Evolutionary conservation across 768 basidiomycete genomes (phyloP).

Genomic region (Suillus brevipes): DNA sequence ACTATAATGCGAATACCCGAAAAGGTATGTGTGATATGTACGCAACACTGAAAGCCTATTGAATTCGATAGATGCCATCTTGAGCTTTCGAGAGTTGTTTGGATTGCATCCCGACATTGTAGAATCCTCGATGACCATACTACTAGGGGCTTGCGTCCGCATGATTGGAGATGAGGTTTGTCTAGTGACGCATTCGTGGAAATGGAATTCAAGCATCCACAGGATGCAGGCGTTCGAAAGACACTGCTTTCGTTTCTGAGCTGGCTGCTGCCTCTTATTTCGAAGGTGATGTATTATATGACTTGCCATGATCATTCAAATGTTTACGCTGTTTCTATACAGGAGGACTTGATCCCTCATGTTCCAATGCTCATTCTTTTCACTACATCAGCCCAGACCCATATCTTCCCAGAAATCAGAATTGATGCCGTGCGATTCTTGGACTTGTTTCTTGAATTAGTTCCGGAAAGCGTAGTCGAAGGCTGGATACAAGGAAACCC

Average conservation of each 20-base stretch:
- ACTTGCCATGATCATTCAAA: background rate
- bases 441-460: conserved; percentile 66
- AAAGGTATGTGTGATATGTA: conserved; percentile 51
- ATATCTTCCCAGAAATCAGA: conserved; percentile 94
- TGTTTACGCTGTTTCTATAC: conserved; percentile 14
- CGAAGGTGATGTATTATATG: conserved; percentile 43
- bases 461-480: conserved; percentile 64
- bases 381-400: conserved; percentile 86
- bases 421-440: conserved; percentile 86
- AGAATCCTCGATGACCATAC: conserved; percentile 47
- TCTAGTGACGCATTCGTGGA: conserved; percentile 7
- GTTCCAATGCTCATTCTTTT: conserved; percentile 77
- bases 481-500: conserved; percentile 62
- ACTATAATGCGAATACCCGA: conserved; percentile 76
- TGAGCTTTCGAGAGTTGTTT: conserved; percentile 72
- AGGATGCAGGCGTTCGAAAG: conserved; percentile 85
- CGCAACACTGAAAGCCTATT: background rate
- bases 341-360: conserved; percentile 78
- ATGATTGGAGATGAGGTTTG: conserved; percentile 81
- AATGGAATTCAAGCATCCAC: conserved; percentile 11
- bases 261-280: conserved; percentile 71
- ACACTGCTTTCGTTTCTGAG: conserved; percentile 62
- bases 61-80: conserved; percentile 60
- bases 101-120: conserved; percentile 59
- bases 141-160: conserved; percentile 65